phyloP scores from a whole-genome alignment of 2,329 filamentous ascomycete genomes.

The Colletotrichum viniferum region DNA sequence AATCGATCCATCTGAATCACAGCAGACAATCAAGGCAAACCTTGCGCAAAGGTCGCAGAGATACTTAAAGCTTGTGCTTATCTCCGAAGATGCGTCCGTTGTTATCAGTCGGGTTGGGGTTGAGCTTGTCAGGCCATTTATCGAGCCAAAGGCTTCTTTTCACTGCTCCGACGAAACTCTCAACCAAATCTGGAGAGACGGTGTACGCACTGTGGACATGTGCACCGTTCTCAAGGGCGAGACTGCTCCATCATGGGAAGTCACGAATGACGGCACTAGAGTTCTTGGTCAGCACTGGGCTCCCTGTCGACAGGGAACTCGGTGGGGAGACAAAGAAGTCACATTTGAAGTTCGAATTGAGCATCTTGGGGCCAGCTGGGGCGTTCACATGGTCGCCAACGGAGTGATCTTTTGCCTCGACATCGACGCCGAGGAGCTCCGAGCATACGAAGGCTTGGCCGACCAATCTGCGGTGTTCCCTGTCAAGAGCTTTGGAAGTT shows the following conservation, averaged over 20 bases:
- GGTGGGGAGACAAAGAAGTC: constrained; percentile 1
- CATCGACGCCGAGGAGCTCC: background rate
- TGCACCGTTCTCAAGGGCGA: constrained; percentile 9
- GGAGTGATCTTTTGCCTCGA: constrained; percentile 16
- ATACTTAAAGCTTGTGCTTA: background rate
- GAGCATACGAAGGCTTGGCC: background rate
- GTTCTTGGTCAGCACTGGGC: constrained; percentile 10
- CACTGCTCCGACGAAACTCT: background rate
- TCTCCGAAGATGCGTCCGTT: background rate
- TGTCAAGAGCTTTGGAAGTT: background rate
- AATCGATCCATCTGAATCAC: background rate
- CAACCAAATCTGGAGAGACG: constrained; percentile 5
- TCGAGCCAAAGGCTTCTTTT: background rate
- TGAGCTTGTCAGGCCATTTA: background rate
- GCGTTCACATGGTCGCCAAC: constrained; percentile 19
- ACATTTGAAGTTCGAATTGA: background rate
- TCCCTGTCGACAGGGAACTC: constrained; percentile 6
- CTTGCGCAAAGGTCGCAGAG: background rate
- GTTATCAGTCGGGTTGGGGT: background rate
- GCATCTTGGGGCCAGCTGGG: constrained; percentile 5
- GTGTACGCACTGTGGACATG: constrained; percentile 6
- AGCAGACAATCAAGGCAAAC: background rate
- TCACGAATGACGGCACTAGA: background rate
- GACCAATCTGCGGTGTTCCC: constrained; percentile 6
- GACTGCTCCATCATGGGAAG: background rate